Conservation (phyloP, 2,329 filamentous ascomycete species). For the Cadophora sp. region DNA sequence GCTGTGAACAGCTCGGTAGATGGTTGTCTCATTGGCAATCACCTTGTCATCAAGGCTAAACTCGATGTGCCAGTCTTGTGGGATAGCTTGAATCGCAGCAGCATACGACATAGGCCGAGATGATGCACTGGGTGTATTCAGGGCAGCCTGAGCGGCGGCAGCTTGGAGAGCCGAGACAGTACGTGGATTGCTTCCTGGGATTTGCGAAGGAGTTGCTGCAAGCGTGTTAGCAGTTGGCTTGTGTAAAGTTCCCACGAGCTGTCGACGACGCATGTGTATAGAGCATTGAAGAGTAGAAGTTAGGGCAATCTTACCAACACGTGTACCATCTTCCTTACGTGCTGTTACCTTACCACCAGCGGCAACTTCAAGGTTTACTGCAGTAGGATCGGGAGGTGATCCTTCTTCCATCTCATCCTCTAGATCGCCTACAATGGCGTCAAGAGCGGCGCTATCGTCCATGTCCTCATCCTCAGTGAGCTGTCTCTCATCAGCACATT, state of each 20-base stretch:
- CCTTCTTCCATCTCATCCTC: slow-evolving; percentile 83
- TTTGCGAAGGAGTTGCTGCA: slow-evolving; percentile 74
- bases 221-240: background rate
- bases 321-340: slow-evolving; percentile 88
- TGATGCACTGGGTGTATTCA: slow-evolving; percentile 55
- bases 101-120: slow-evolving; percentile 81
- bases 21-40: slow-evolving; percentile 90
- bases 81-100: slow-evolving; percentile 78
- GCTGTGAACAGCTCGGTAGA: slow-evolving; percentile 88
- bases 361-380: slow-evolving; percentile 90
- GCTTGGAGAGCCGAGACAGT: slow-evolving; percentile 49
- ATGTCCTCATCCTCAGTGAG: slow-evolving; percentile 75
- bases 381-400: slow-evolving; percentile 78
- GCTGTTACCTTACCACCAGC: slow-evolving; percentile 88
- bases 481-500: slow-evolving; percentile 92
- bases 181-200: slow-evolving; percentile 53
- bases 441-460: slow-evolving; percentile 72
- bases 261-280: background rate
- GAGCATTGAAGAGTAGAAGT: background rate
- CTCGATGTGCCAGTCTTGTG: slow-evolving; percentile 97
- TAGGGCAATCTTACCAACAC: slow-evolving; percentile 54
- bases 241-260: background rate
- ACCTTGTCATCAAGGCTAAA: slow-evolving; percentile 87
- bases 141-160: slow-evolving; percentile 44
- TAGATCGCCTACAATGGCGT: slow-evolving; percentile 88